Conservation (phyloP, 768 basidiomycete genomes). For the Xerocomellus dryophilus region DNA sequence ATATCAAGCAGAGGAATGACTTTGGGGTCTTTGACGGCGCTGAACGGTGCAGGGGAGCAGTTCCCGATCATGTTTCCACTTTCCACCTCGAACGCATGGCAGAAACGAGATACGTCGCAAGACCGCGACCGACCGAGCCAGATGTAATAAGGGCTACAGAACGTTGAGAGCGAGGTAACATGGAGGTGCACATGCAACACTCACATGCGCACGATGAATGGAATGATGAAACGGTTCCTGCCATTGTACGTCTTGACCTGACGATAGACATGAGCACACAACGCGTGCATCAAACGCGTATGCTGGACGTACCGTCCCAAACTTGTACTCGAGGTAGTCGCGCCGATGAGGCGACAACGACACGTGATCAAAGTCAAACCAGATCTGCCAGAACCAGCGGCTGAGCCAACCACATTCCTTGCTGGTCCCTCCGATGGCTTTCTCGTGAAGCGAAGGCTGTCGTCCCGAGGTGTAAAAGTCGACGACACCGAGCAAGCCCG, state of each 20-base stretch:
- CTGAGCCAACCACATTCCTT: constrained; percentile 62
- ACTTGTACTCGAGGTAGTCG: constrained; percentile 75
- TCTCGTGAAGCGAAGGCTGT: constrained; percentile 53
- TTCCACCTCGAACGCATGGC: constrained; percentile 61
- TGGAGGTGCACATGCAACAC: constrained; percentile 12
- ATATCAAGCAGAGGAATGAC: constrained; percentile 41
- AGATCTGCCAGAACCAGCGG: constrained; percentile 80
- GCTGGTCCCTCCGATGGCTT: constrained; percentile 59
- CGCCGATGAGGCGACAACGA: constrained; percentile 55
- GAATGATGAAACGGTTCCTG: constrained; percentile 66
- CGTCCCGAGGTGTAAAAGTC: constrained; percentile 70
- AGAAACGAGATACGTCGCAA: constrained; percentile 53
- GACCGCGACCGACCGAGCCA: constrained; percentile 69
- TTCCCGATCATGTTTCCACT: constrained; percentile 58
- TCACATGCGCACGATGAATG: constrained; percentile 62
- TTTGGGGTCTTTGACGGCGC: constrained; percentile 36
- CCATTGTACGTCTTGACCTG: constrained; percentile 68
- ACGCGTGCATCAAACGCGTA: not conserved
- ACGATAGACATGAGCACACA: not conserved
- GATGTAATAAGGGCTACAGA: constrained; percentile 62
- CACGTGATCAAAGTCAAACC: constrained; percentile 58
- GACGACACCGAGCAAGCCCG: constrained; percentile 61
- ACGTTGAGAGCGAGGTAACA: not conserved
- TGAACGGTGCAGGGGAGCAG: constrained; percentile 40
- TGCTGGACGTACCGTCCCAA: constrained; percentile 54